Base-by-base conservation (phyloP, 495 filamentous ascomycete genomes). In the Talaromyces trachyspermus region DNA sequence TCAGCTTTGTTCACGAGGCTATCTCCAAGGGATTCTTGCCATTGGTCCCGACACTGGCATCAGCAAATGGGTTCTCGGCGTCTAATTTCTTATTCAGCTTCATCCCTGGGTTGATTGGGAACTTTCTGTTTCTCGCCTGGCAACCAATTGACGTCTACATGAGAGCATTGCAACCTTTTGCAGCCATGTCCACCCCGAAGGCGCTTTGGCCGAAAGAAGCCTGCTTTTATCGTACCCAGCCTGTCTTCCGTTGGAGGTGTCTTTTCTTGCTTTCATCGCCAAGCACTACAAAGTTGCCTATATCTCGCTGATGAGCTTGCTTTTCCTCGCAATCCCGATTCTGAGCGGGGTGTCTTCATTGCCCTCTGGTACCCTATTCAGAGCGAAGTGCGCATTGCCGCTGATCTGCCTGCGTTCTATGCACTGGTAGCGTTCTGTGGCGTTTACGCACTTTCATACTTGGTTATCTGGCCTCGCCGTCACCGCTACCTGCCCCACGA, bases 11-110 rank as follows among this genome's bases (percentile, higher is more conserved):
- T 49, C 76, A 83, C 38, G 74, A 78, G 32, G 81, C 78, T 6
- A 68, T 88, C 35, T 57, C 69, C 20, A 60, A 67, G 9, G 89
- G 88, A 20, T 95, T 94, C 64, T 63, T 71, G 11, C 88, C 89
- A 10, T 64, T 68, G 18, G 63, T 95, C 2, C 65, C 69, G 4
- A 78, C 85, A 0, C 68, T 72, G 1, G 81, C 86, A 5, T 75
- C 72, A 10, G 54, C 65, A 0, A 69, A 66, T 26, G 87, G 83
- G 26, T 95, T 90, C 59, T 92, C 87, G 4, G 66, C 86, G 2
- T 86, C 89, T 38, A 85, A 94, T 63, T 95, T 95, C 69, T 65
- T 94, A 42, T 95, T 87, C 71, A 83, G 80, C 60, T 92, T 95
- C 60, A 52, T 95, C 43, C 89, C 89, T 0, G 79, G 82, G 1